Evolutionary conservation across 148 eudicot genomes (phyloP).

Genomic region (Talinum fruticosum): DNA sequence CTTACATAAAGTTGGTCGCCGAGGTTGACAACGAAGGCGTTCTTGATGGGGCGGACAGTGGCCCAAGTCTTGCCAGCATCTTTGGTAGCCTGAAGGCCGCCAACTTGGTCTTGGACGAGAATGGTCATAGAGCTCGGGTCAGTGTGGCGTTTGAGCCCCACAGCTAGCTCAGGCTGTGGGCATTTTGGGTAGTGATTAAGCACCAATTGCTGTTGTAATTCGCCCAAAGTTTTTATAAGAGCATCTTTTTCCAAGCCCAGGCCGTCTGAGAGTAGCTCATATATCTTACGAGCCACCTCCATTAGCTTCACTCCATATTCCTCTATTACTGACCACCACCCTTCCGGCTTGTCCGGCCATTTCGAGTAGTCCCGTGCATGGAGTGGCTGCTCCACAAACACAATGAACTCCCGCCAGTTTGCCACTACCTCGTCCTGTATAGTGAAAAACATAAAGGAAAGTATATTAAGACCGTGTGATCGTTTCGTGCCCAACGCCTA

Average conservation of each 20-base stretch:
- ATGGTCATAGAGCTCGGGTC: constrained; percentile 70
- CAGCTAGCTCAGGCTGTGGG: constrained; percentile 66
- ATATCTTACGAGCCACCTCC: constrained; percentile 45
- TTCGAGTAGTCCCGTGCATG: constrained; percentile 59
- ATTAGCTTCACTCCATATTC: constrained; percentile 48
- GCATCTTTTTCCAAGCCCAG: constrained; percentile 65
- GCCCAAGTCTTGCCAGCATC: constrained; percentile 77
- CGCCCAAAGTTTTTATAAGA: constrained; percentile 48
- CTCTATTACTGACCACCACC: constrained; percentile 49
- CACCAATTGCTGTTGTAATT: constrained; percentile 56
- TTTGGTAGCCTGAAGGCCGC: constrained; percentile 72
- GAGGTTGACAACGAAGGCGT: constrained; percentile 66
- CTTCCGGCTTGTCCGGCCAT: constrained; percentile 74
- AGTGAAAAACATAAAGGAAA: not conserved
- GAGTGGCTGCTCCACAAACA: constrained; percentile 57
- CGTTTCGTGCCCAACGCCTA: too few relatives aligned
- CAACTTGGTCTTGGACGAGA: constrained; percentile 64
- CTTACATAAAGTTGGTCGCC: constrained; percentile 67
- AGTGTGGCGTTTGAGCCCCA: constrained; percentile 73
- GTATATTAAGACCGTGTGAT: too few relatives aligned
- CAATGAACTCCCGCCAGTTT: constrained; percentile 68
- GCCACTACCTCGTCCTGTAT: constrained; percentile 56
- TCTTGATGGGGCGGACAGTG: constrained; percentile 66
- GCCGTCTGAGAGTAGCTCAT: constrained; percentile 59
- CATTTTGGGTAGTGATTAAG: constrained; percentile 73